These are phyloP conservation scores for Fusarium torulosum DNA, from an alignment of 2,329 filamentous ascomycete genomes.

Conservation along the genomic window DNA sequence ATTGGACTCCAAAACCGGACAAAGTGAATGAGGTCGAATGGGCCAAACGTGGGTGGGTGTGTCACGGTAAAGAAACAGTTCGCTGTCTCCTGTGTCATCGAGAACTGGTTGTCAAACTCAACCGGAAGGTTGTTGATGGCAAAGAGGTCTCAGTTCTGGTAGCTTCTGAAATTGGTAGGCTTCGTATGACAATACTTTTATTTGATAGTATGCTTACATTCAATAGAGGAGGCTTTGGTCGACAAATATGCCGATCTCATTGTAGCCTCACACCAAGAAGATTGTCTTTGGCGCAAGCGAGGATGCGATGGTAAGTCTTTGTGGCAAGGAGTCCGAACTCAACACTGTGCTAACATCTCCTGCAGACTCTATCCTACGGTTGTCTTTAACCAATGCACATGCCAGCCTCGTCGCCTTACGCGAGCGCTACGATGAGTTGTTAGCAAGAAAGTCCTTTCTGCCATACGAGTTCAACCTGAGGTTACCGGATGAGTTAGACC, in stretches of 20 bases:
- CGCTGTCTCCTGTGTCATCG: slow-evolving; percentile 87
- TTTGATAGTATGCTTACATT: slow-evolving; percentile 37
- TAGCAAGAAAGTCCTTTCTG: slow-evolving; percentile 65
- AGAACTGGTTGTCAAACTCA: slow-evolving; percentile 85
- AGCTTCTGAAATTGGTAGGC: slow-evolving; percentile 69
- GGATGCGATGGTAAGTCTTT: slow-evolving; percentile 81
- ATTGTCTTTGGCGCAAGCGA: slow-evolving; percentile 86
- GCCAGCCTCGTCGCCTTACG: slow-evolving; percentile 69
- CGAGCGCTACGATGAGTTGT: slow-evolving; percentile 74
- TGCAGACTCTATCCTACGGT: slow-evolving; percentile 69
- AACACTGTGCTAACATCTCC: slow-evolving; percentile 41
- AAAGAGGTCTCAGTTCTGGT: slow-evolving; percentile 65
- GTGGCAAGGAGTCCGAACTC: background rate
- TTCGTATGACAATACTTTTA: background rate
- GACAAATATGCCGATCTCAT: slow-evolving; percentile 82
- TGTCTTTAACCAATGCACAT: slow-evolving; percentile 73
- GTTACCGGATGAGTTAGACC: slow-evolving; percentile 64
- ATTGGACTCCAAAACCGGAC: slow-evolving; percentile 94
- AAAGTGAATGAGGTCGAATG: slow-evolving; percentile 90
- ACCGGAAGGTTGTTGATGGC: slow-evolving; percentile 68
- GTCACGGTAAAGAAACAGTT: slow-evolving; percentile 84
- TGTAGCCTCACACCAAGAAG: slow-evolving; percentile 79
- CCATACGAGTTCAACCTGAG: slow-evolving; percentile 73
- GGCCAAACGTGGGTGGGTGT: slow-evolving; percentile 94
- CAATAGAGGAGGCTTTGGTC: slow-evolving; percentile 73